Percentiles rank a stretch among this genome's conserved stretches.
These are phyloP conservation scores for Nicotiana undulata DNA, from an alignment of 257 asterid genomes.

Conservation along the genomic window DNA sequence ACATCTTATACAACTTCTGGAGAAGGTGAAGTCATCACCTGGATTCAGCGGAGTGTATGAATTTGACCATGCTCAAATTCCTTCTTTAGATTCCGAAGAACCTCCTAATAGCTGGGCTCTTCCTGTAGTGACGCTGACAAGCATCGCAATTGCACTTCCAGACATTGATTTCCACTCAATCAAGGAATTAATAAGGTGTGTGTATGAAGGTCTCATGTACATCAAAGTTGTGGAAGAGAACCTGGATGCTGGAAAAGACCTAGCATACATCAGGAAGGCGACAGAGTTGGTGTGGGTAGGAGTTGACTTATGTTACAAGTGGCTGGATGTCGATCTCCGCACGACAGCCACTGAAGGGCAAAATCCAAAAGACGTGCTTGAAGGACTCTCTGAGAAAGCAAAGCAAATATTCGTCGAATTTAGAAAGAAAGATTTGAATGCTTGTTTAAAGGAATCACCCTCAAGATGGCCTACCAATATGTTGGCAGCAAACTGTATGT, in stretches of 20 bases:
- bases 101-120: constrained; percentile 93
- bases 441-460: constrained; percentile 11
- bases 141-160: constrained; percentile 32
- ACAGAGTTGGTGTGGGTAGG: constrained; percentile 20
- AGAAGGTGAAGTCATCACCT: constrained; percentile 29
- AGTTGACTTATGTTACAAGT: constrained; percentile 5
- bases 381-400: constrained; percentile 13
- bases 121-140: constrained; percentile 52
- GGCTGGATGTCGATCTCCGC: constrained; percentile 20
- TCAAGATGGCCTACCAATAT: constrained; percentile 12
- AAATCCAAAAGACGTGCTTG: constrained; percentile 6
- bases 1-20: constrained; percentile 36
- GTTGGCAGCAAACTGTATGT: constrained; percentile 32
- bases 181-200: constrained; percentile 3
- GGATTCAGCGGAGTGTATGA: constrained; percentile 49
- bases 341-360: not conserved
- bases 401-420: constrained; percentile 8
- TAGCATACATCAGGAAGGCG: constrained; percentile 3
- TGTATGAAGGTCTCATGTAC: constrained; percentile 14
- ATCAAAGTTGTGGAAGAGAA: constrained; percentile 16
- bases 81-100: constrained; percentile 47
- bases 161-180: not conserved
- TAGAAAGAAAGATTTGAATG: not conserved
- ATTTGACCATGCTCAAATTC: constrained; percentile 51
- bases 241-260: not conserved